Conservation (phyloP, 495 filamentous ascomycete genomes). For the Aspergillus cristatus region DNA sequence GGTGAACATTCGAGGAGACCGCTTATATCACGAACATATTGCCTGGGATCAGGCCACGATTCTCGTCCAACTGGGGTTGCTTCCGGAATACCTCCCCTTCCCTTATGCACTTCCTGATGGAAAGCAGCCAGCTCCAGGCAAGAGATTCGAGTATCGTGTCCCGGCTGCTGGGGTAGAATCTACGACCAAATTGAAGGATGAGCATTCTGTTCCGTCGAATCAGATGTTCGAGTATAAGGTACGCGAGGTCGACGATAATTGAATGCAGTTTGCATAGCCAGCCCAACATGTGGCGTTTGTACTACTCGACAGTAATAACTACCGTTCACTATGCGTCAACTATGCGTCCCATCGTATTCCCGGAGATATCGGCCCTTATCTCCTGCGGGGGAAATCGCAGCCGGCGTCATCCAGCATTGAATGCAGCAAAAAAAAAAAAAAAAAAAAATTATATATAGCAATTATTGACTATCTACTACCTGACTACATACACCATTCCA, state of each 20-base stretch:
- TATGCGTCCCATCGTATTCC: too few species aligned
- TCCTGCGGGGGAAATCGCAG: too few species aligned
- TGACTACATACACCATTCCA: too few species aligned
- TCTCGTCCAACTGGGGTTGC: constrained; percentile 60
- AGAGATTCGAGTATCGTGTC: constrained; percentile 52
- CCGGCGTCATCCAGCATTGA: too few species aligned
- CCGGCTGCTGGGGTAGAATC: constrained; percentile 58
- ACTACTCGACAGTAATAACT: not conserved
- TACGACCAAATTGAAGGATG: constrained; percentile 55
- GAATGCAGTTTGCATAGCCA: constrained; percentile 3
- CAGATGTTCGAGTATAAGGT: constrained; percentile 44
- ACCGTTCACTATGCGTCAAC: too few species aligned
- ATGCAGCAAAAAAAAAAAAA: too few species aligned
- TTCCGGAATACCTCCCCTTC: constrained; percentile 53
- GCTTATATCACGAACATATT: constrained; percentile 72
- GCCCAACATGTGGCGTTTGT: too few species aligned
- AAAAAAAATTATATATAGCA: too few species aligned
- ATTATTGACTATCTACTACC: too few species aligned
- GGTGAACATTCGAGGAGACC: constrained; percentile 66
- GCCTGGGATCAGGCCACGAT: constrained; percentile 80
- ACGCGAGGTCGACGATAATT: constrained; percentile 17
- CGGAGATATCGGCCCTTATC: too few species aligned
- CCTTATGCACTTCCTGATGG: constrained; percentile 43
- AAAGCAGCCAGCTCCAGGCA: constrained; percentile 22
- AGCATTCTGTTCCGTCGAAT: constrained; percentile 51